A percentile compares a stretch with the other conserved stretches of the same genome.
phyloP scores from a whole-genome alignment of 352 stramenopile genomes.

The Globisporangium abappressorium region DNA sequence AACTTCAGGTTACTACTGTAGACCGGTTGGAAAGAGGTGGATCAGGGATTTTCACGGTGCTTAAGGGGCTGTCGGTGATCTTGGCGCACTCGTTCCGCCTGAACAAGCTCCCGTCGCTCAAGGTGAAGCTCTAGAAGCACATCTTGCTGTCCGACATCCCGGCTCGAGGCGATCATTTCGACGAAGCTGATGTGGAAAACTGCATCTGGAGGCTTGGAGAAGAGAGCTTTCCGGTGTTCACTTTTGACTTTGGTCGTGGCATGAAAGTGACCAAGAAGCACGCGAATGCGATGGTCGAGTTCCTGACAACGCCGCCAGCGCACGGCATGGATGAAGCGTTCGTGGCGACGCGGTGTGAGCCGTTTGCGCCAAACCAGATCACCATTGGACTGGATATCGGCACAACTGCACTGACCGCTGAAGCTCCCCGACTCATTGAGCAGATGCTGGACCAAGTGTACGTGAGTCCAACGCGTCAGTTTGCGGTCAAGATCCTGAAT shows the following conservation, averaged over 20 bases:
- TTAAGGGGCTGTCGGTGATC: no score
- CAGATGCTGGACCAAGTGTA: constrained; percentile 1
- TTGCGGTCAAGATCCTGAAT: neutral
- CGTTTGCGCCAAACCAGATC: neutral
- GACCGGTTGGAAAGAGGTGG: no score
- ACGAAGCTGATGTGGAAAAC: neutral
- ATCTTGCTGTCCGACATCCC: neutral
- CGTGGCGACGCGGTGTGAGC: neutral
- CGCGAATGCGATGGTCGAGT: neutral
- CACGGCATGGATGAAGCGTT: neutral
- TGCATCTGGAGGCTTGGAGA: neutral
- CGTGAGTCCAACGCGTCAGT: constrained; percentile 1
- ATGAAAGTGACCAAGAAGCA: neutral
- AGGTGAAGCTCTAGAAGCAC: neutral
- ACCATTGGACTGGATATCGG: neutral
- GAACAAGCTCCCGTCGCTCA: neutral
- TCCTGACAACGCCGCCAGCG: neutral
- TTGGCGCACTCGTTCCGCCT: neutral
- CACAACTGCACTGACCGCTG: no score
- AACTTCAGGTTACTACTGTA: no score
- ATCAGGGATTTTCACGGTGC: no score
- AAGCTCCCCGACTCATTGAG: neutral
- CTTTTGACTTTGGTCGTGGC: neutral
- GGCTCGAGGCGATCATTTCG: no score
- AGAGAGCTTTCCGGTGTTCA: neutral